These are phyloP conservation scores for Glebionis coronaria DNA, from an alignment of 129 eudicot species.

Conservation along the genomic window DNA sequence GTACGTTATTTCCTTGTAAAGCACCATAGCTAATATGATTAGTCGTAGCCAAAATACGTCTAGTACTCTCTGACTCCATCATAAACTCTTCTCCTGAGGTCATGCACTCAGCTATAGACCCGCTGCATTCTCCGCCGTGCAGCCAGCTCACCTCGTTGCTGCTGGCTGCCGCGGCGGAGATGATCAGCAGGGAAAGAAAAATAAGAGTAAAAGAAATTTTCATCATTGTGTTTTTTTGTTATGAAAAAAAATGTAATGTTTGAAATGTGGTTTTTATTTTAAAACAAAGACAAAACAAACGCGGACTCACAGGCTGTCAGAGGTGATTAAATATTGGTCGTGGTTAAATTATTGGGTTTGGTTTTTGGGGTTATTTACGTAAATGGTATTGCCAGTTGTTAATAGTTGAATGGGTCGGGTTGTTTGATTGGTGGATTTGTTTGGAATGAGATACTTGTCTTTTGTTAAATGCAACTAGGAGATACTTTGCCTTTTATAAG, in stretches of 20 bases:
- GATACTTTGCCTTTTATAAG: too few relatives aligned
- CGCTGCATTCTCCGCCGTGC: constrained; percentile 42
- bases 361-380: constrained; percentile 5
- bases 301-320: constrained; percentile 39
- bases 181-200: constrained; percentile 15
- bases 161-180: constrained; percentile 23
- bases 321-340: constrained; percentile 9
- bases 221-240: constrained; percentile 31
- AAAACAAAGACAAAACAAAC: constrained; percentile 19
- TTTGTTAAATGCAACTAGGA: not conserved
- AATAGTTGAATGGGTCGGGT: not conserved
- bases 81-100: constrained; percentile 41
- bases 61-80: constrained; percentile 64
- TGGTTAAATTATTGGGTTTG: not conserved
- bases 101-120: constrained; percentile 72
- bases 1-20: constrained; percentile 57
- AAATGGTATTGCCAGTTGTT: constrained; percentile 9
- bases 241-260: not conserved
- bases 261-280: constrained; percentile 2
- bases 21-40: constrained; percentile 75
- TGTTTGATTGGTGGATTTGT: not conserved
- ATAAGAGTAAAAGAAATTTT: constrained; percentile 14
- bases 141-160: constrained; percentile 34
- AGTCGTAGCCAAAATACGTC: constrained; percentile 58
- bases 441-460: not conserved